These are phyloP conservation scores for Glonium stellatum DNA, from an alignment of 495 filamentous ascomycete species.

Conservation along the genomic window DNA sequence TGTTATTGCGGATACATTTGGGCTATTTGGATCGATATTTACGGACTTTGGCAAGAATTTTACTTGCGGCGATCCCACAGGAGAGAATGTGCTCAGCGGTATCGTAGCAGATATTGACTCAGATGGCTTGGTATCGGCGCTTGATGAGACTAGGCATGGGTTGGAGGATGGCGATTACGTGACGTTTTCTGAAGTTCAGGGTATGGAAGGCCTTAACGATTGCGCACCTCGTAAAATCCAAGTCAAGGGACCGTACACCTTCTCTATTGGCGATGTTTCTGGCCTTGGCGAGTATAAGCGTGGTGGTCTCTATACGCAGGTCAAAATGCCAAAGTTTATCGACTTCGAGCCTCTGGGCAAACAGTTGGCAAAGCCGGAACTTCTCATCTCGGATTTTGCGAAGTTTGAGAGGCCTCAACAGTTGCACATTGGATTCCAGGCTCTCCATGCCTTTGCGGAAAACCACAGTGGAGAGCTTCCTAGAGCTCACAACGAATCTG, in stretches of 20 bases:
- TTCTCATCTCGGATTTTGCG: conserved; percentile 89
- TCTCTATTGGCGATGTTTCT: conserved; percentile 91
- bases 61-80: conserved; percentile 78
- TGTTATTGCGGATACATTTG: conserved; percentile 80
- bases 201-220: conserved; percentile 84
- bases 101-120: conserved; percentile 87
- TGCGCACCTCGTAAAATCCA: conserved; percentile 78
- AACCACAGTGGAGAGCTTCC: conserved; percentile 63
- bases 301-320: conserved; percentile 85
- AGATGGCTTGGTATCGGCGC: conserved; percentile 82
- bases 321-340: conserved; percentile 94
- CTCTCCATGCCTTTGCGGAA: conserved; percentile 75
- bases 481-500: conserved; percentile 71
- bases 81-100: conserved; percentile 78
- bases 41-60: conserved; percentile 97
- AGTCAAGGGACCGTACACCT: conserved; percentile 94
- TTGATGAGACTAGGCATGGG: conserved; percentile 94
- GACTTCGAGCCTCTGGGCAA: conserved; percentile 74
- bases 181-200: conserved; percentile 85
- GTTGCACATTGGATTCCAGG: conserved; percentile 88
- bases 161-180: conserved; percentile 95
- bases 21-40: conserved; percentile 92
- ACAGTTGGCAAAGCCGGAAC: conserved; percentile 77
- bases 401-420: conserved; percentile 93
- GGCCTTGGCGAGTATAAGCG: conserved; percentile 74